Base-by-base conservation (phyloP, 305 asterid species). In the Ilex paraguariensis region DNA sequence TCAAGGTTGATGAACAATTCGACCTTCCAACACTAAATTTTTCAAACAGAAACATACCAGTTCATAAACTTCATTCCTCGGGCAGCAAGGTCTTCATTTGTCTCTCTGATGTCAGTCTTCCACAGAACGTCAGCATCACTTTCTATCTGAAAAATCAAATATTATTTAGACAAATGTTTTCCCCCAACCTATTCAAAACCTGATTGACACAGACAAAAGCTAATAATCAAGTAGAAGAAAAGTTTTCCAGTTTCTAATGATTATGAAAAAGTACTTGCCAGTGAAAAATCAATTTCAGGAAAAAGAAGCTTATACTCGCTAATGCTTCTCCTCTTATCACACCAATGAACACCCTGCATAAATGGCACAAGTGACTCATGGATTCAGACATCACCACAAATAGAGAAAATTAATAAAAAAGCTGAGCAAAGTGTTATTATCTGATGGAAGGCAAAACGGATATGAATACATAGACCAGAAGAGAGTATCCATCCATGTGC, bases 301-400 rank as follows among this genome's bases (percentile, higher is more conserved):
- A 92, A 92, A 33, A 87, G 75, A 48, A 70, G 73, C 72, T 66
- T 81, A 68, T 89, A 92, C 72, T 92, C 97, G 14, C 77, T 79
- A 70, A 87, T 59, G 79, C 88, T 85, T 80, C 97, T 82, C 71
- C 98, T 87, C 83, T 85, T 89, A 70, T 92, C 96, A 65, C 97
- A 92, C 96, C 98, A 92, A 70, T 89, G 85, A 63, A 92, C 88
- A 57, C 97, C 97, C 97, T 92, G 87, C 85, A 76, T 56, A 28
- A 42, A 36, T 36, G 1, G 42, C 42, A 36, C 0, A 36, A 0
- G 42, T 36, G 6, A 36, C 42, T 8, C 42, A 36, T 8, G 42
- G 42, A 36, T 36, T 36, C 42, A 36, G 6, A 36, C 9, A 5
- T 2, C 42, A 31, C 28, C 28, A 12, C 31, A 39, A 67, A 17